Base-by-base conservation (phyloP, 257 asterid genomes). In the Solanum verrucosum region DNA sequence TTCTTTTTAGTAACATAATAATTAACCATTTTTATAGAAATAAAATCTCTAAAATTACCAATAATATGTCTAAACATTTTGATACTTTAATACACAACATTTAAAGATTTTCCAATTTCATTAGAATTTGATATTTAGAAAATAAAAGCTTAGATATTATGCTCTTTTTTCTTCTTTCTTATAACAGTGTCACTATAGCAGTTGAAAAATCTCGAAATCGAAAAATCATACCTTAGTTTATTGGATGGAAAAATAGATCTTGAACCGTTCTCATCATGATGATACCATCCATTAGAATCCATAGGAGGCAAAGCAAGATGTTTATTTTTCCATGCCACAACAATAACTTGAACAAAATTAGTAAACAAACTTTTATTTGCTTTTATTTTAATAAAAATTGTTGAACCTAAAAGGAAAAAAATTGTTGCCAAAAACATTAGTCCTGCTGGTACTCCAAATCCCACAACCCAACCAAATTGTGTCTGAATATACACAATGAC, bases 381-480 rank as follows among this genome's bases (percentile, higher is more conserved):
- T 67, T 90, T 91, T 74, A 92, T 88, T 89, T 86, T 92, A 37
- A 92, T 83, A 77, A 94, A 95, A 21, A 94, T 88, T 83, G 84
- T 88, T 6, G 93, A 89, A 20, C 98, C 98, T 38, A 88, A 31
- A 25, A 95, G 88, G 87, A 93, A 95, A 82, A 89, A 33, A 38
- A 94, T 52, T 1, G 93, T 37, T 7, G 96, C 90, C 6, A 90
- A 15, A 2, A 94, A 7, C 96, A 94, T 93, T 34, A 95, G 92
- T 74, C 33, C 94, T 3, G 90, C 95, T 0, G 96, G 96, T 9
- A 94, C 91, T 38, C 96, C 98, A 44, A 93, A 95, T 0, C 98
- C 96, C 7, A 95, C 16, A 35, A 90, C 86, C 98, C 98, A 95
- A 23, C 96, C 96, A 31, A n/a, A 83, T 9, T 27, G 46, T 14